phyloP scores from a whole-genome alignment of 2,329 filamentous ascomycete species.

The Nigrospora osmanthi region DNA sequence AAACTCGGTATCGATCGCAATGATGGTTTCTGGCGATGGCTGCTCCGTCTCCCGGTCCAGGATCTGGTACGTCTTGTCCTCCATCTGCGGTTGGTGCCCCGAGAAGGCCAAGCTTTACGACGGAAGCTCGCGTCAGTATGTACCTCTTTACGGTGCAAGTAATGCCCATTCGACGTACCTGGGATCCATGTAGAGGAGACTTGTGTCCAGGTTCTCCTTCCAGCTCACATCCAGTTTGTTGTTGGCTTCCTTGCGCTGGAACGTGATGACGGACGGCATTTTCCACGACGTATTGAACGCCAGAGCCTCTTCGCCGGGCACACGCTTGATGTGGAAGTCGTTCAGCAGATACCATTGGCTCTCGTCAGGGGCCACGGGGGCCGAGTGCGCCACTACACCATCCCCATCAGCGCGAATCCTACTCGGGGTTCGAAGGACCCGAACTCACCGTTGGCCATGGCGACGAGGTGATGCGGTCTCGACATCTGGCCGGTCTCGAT shows the following conservation, averaged over 20 bases:
- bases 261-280: slow-evolving; percentile 78
- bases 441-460: slow-evolving; percentile 71
- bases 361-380: slow-evolving; percentile 46
- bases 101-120: slow-evolving; percentile 3
- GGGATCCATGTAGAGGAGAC: slow-evolving; percentile 69
- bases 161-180: slow-evolving; percentile 29
- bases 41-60: slow-evolving; percentile 53
- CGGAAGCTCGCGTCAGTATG: not conserved
- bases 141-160: not conserved
- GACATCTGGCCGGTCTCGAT: slow-evolving; percentile 72
- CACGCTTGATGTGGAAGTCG: slow-evolving; percentile 82
- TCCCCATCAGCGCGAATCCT: slow-evolving; percentile 1
- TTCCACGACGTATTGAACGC: slow-evolving; percentile 92
- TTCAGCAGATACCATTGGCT: slow-evolving; percentile 95
- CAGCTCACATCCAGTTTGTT: slow-evolving; percentile 80
- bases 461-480: slow-evolving; percentile 84
- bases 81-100: too few species aligned
- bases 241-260: slow-evolving; percentile 73
- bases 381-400: slow-evolving; percentile 55
- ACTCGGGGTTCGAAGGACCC: not conserved
- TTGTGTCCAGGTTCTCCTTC: slow-evolving; percentile 78
- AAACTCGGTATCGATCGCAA: slow-evolving; percentile 94
- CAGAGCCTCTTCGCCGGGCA: slow-evolving; percentile 75
- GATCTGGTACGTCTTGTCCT: slow-evolving; percentile 48
- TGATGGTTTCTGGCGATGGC: slow-evolving; percentile 63